These are phyloP conservation scores for Xerocomellus amylosporus DNA, from an alignment of 768 basidiomycete species.

Conservation along the genomic window DNA sequence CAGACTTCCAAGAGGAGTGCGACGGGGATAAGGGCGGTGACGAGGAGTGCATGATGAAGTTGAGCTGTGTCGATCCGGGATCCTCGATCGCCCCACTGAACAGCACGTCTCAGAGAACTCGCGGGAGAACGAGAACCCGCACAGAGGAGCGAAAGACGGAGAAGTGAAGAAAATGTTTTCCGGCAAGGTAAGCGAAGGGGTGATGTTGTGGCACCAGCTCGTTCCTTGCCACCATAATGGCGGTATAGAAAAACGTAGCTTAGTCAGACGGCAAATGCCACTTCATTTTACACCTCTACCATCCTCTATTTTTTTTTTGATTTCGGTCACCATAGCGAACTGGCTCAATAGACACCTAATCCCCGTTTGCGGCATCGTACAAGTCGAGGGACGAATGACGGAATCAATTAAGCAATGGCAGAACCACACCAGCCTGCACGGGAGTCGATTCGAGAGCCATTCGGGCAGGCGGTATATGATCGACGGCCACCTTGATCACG, in stretches of 20 bases:
- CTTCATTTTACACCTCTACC: constrained; percentile 5
- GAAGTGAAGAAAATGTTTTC: constrained; percentile 18
- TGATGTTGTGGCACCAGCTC: constrained; percentile 3
- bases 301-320: not conserved
- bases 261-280: constrained; percentile 34
- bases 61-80: constrained; percentile 22
- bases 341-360: not conserved
- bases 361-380: not conserved
- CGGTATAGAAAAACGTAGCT: constrained; percentile 15
- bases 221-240: constrained; percentile 14
- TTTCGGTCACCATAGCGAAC: not conserved
- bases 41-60: constrained; percentile 23
- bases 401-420: not conserved
- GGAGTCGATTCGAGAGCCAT: too few relatives aligned
- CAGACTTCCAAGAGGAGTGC: constrained; percentile 59
- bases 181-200: constrained; percentile 16
- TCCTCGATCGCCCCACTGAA: constrained; percentile 19
- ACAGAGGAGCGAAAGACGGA: constrained; percentile 2
- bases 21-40: constrained; percentile 26
- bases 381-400: not conserved
- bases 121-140: constrained; percentile 10
- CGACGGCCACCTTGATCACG: too few relatives aligned
- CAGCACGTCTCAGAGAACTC: not conserved
- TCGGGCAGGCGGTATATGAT: too few relatives aligned
- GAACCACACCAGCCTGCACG: not conserved